Conservation (phyloP, 2,329 filamentous ascomycete species). For the Phaeoacremonium minimum region DNA sequence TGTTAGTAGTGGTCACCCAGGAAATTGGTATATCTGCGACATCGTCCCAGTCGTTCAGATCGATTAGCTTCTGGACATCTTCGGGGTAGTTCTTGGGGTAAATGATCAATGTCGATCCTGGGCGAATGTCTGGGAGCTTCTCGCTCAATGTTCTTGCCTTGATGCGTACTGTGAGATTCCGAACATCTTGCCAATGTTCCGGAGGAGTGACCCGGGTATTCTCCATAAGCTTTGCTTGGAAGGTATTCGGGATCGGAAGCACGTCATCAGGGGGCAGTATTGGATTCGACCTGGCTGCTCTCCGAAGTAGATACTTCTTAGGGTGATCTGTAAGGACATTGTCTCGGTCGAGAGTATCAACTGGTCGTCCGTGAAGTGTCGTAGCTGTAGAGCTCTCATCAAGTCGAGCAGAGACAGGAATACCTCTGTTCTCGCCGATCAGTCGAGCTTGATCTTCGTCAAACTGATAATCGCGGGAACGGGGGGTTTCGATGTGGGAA, state of each 20-base stretch:
- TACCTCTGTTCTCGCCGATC: conserved; percentile 9
- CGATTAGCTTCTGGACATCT: conserved; percentile 76
- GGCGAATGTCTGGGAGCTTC: conserved; percentile 38
- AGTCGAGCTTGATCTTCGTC: conserved; percentile 16
- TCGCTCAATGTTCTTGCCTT: conserved; percentile 7
- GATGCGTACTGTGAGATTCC: conserved; percentile 54
- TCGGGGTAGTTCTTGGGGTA: conserved; percentile 81
- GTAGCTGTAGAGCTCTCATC: conserved; percentile 14
- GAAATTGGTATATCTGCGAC: conserved; percentile 60
- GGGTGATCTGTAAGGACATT: conserved; percentile 30
- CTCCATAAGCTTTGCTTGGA: conserved; percentile 52
- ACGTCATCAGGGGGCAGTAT: conserved; percentile 23
- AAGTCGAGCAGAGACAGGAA: conserved; percentile 14
- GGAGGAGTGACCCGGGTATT: conserved; percentile 72
- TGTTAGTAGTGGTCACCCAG: too few relatives aligned
- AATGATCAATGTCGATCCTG: conserved; percentile 77
- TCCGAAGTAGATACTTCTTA: conserved; percentile 24
- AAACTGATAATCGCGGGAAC: conserved; percentile 7
- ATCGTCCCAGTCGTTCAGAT: conserved; percentile 72
- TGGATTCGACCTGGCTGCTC: conserved; percentile 4
- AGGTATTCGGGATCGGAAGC: conserved; percentile 54
- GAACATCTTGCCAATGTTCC: conserved; percentile 91
- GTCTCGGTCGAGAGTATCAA: conserved; percentile 25
- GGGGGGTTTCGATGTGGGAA: conserved; percentile 14
- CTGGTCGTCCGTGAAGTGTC: conserved; percentile 8